phyloP scores from a whole-genome alignment of 2,329 filamentous ascomycete species.

The Neocatenulostroma microsporum region DNA sequence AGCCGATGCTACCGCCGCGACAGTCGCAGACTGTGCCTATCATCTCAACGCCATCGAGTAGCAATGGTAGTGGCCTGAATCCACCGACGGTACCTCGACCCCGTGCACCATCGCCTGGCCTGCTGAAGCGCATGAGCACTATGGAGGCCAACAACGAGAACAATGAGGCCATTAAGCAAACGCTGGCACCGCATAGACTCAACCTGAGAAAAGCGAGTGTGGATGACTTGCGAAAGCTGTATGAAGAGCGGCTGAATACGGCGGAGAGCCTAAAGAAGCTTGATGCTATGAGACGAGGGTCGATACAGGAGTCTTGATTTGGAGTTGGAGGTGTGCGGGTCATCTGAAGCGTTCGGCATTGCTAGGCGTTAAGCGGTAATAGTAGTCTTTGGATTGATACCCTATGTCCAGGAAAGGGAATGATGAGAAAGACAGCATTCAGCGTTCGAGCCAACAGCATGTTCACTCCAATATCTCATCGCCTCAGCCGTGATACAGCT shows the following conservation, averaged over 20 bases:
- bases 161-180: no score
- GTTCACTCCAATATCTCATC: no score
- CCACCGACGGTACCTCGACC: constrained; percentile 17
- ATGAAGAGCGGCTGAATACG: constrained; percentile 41
- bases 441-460: no score
- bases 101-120: constrained; percentile 32
- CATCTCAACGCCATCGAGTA: constrained; percentile 4
- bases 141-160: constrained; percentile 30
- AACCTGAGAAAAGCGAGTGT: constrained; percentile 40
- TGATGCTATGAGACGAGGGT: not conserved
- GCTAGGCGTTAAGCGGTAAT: no score
- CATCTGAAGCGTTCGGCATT: no score
- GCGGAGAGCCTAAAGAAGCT: constrained; percentile 19
- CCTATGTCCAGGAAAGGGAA: no score
- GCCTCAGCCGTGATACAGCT: no score
- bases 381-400: no score
- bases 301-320: no score
- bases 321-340: no score
- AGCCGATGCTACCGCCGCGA: constrained; percentile 16
- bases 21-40: constrained; percentile 13
- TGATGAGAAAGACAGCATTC: no score
- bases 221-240: constrained; percentile 41
- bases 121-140: constrained; percentile 41
- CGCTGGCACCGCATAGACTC: constrained; percentile 28
- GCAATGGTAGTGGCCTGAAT: constrained; percentile 3